Evolutionary conservation across 192 early-diverging fungal genomes (phyloP), one percentile per base, ranked within the genome.

Genomic region (Diversispora eburnea): DNA sequence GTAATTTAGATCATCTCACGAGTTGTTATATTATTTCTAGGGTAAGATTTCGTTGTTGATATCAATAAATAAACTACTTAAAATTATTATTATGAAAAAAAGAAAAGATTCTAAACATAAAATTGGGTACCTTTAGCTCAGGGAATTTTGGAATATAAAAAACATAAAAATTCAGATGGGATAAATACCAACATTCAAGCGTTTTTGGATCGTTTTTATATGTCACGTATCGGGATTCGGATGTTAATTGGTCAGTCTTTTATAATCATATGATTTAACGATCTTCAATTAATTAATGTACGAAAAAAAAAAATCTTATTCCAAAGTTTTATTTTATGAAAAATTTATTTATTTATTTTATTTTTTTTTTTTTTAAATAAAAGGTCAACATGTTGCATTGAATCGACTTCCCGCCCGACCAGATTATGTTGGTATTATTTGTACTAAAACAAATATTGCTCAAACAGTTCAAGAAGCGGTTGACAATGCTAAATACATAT

Each of bases 221-320:
- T 96, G 88, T 94, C 93, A 39, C 92, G 96, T 64, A 98, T 98
- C 72, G 96, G 96, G n/a, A 97, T 98, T 78, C 91, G 96, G 62
- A 95, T 97, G 93, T 85, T 98, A 62, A 95, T 98, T 75, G 96
- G 93, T 78, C 87, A 81, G 77, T 84, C 78, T 49, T 48, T 49
- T n/a, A 19, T 19, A 19, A 67, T 67, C 48, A 48, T 65, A 46
- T 15, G 6, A 42, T 9, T 12, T 33, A n/a, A 42, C 42, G 13
- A 17, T 17, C 6, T 63, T 54, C 15, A 49, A 17, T 49, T 49
- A 68, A 15, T 33, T 33, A 33, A 33, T 33, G 25, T 33, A 33
- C n/a, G n/a, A 33, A 33, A 33, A 2, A 33, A 33, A 33, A 33
- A 33, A 33, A 33, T 33, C 25, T 1, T 2, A 33, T 33, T 2